Base-by-base conservation (phyloP, 108 stramenopile genomes). In the Cyclotella kingstonii region DNA sequence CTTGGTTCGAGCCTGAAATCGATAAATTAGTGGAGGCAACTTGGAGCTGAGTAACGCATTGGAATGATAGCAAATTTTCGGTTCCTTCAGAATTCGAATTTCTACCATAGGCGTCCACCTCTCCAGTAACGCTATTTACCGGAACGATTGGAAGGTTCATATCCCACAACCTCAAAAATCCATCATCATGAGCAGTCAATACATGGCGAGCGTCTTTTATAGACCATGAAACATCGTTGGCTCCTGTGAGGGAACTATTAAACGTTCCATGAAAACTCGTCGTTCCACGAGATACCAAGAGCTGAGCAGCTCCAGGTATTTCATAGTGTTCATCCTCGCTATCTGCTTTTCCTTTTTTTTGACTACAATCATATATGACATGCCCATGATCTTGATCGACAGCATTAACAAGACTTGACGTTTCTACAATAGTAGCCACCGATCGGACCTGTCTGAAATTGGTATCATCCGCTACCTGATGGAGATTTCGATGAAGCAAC, bases 401-500 rank as follows among this genome's bases (percentile, higher is more conserved):
- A 40, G 39, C 15, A 15, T 14, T 40, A 15, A 50, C 49, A 12
- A 50, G 27, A 11, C 49, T 5, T 29, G 28, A 84, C 10, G 85
- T 92, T 61, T 89, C 87, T 22, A 89, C 83, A 14, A 89, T 52
- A 3, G 76, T 80, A 1, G 86, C 90, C n/a, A 86, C 79, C 33
- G 68, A 49, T 7, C 60, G n/a, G 19, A n/a, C n/a, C n/a, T n/a
- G n/a, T n/a, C n/a, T n/a, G n/a, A n/a, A n/a, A n/a, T n/a, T n/a
- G n/a, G n/a, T n/a, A n/a, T n/a, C n/a, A n/a, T n/a, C n/a, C n/a
- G n/a, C n/a, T n/a, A n/a, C n/a, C n/a, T n/a, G n/a, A n/a, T n/a
- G n/a, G n/a, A n/a, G n/a, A n/a, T 49, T 61, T 25, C 51, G 41
- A 40, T 55, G 61, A 17, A 74, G 41, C 23, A 58, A 78, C 36